Evolutionary conservation across 164 flowering plant species (phyloP).

Genomic region (Amborella trichopoda): DNA sequence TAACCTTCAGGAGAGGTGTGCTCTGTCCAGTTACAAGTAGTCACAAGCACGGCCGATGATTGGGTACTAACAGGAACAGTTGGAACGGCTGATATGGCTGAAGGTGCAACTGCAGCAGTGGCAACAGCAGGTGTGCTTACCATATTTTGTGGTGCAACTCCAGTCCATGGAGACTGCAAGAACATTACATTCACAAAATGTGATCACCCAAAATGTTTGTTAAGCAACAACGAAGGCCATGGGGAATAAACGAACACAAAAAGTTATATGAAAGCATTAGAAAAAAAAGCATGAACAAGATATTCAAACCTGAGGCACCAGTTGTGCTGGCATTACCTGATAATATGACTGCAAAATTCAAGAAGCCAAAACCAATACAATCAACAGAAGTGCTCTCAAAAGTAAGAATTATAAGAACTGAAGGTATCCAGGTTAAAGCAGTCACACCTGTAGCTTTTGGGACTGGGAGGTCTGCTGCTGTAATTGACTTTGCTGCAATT

Average conservation of each 20-base stretch:
- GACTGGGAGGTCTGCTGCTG: conserved; percentile 38
- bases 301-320: no score
- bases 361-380: no score
- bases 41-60: conserved; percentile 20
- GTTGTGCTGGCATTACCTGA: no score
- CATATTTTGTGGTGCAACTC: conserved; percentile 26
- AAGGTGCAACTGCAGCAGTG: conserved; percentile 27
- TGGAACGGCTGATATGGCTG: conserved; percentile 27
- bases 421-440: not conserved
- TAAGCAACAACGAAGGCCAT: no score
- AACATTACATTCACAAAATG: no score
- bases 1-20: conserved; percentile 94
- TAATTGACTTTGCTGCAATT: conserved; percentile 39
- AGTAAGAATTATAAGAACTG: not conserved
- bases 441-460: conserved; percentile 64
- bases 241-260: no score
- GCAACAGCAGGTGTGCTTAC: conserved; percentile 26
- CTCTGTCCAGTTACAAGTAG: conserved; percentile 90
- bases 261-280: no score
- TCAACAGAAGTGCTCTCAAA: no score
- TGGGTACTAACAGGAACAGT: conserved; percentile 17
- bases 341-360: no score
- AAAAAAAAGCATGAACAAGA: no score
- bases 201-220: no score
- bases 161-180: conserved; percentile 60